Conservation (phyloP, 2,329 filamentous ascomycete species). For the Akanthomyces lecanii region DNA sequence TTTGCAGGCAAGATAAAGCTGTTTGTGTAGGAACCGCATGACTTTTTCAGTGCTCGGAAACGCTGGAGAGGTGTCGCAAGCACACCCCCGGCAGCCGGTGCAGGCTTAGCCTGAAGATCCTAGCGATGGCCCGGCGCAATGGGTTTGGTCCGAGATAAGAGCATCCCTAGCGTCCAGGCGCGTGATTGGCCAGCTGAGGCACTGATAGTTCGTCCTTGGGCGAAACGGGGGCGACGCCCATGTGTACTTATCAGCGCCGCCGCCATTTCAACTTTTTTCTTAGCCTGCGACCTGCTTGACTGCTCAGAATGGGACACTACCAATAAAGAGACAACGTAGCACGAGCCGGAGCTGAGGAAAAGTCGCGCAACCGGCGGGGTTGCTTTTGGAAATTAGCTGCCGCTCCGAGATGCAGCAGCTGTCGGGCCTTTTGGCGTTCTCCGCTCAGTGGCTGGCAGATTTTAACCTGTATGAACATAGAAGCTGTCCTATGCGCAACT, state of each 20-base stretch:
- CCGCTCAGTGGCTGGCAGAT: not conserved
- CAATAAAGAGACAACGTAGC: not conserved
- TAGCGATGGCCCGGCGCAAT: slow-evolving; percentile 17
- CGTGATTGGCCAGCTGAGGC: slow-evolving; percentile 10
- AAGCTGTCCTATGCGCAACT: not conserved
- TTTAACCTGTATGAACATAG: too few relatives aligned
- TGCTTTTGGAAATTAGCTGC: not conserved
- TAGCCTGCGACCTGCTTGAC: not conserved
- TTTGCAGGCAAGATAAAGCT: not conserved
- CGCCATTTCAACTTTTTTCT: not conserved
- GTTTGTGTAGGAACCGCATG: too few relatives aligned
- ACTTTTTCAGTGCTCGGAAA: not conserved
- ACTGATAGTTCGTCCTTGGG: not conserved
- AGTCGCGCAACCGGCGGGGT: slow-evolving; percentile 11
- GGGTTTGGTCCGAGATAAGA: slow-evolving; percentile 17
- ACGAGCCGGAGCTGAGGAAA: not conserved
- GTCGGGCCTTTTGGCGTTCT: not conserved
- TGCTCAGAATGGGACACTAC: not conserved
- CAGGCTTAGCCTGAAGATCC: slow-evolving; percentile 4
- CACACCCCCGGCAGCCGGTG: not conserved
- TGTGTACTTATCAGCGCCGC: slow-evolving; percentile 10
- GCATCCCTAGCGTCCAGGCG: not conserved
- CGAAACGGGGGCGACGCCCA: not conserved
- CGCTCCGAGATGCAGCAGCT: not conserved
- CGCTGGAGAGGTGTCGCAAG: not conserved